Evolutionary conservation across 768 basidiomycete genomes (phyloP), one percentile per base, ranked within the genome.

Genomic region (Pisolithus orientalis): DNA sequence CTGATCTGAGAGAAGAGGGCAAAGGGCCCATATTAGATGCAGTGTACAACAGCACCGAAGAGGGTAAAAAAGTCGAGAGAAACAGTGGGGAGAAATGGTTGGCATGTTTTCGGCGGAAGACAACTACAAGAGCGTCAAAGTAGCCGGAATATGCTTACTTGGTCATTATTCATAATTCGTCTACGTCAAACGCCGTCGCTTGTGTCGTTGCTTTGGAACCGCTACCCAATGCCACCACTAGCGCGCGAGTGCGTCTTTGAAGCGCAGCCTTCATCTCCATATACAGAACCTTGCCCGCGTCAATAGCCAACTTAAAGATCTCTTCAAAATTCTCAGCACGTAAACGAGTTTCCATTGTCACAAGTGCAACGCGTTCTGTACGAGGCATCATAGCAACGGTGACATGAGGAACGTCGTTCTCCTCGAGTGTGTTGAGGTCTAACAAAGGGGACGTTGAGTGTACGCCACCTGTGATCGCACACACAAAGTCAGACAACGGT

Each of bases 41-140:
- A 2, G 84, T 95, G 16, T 85, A 85, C 67, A 80, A 73, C 32
- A 83, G 83, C 61, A 99, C 96, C 4, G 96, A 99, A 68, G 96
- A 99, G 70, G 95, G 96, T 5, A 91, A 85, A 69, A 99, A 99
- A 68, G 96, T 98, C 0, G 90, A 90, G 66, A 75, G 95, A 65
- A 97, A 96, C 64, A 75, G 77, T 17, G 94, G 94, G 25, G 79
- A 88, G 44, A 98, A 97, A 68, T 94, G 87, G 85, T 77, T 95
- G 31, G 91, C 90, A 5, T 95, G 93, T 66, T 98, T 93, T 70
- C 77, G 80, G 63, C 77, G 93, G 59, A 77, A 85, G 42, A 52
- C 64, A 32, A 55, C 16, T 2, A 55, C 53, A 25, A 62, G 62
- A 44, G 32, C 8, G 21, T 54, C 34, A 57, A 47, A 50, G 53